Conservation (phyloP, 1,284 basidiomycete genomes). For the Earliella scabrosa region DNA sequence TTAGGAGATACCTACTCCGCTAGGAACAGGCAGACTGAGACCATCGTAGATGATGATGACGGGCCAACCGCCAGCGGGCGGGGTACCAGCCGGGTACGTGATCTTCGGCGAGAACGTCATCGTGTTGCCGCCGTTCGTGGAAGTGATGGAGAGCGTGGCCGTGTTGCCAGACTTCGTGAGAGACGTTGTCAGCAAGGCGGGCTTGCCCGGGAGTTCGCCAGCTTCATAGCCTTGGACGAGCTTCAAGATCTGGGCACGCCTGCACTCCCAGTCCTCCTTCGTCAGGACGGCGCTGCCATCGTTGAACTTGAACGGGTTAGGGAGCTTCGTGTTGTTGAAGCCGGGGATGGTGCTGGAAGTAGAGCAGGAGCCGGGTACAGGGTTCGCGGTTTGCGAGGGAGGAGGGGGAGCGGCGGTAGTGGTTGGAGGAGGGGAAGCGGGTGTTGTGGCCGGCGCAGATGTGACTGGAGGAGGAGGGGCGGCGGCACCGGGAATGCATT, state of each 20-base stretch:
- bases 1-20: constrained; percentile 37
- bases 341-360: constrained; percentile 29
- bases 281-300: constrained; percentile 44
- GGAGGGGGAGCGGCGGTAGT: constrained; percentile 10
- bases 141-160: constrained; percentile 48
- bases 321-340: constrained; percentile 44
- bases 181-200: constrained; percentile 42
- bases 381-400: constrained; percentile 6
- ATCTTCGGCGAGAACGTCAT: constrained; percentile 51
- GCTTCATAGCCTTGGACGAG: constrained; percentile 54
- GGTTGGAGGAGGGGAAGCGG: neutral
- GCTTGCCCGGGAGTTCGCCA: constrained; percentile 48
- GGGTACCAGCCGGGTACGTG: constrained; percentile 45
- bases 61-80: constrained; percentile 46
- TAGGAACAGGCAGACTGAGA: constrained; percentile 50
- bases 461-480: constrained; percentile 2
- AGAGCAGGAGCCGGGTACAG: constrained; percentile 19
- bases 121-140: constrained; percentile 43
- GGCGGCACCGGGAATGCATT: constrained; percentile 19
- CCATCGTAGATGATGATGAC: constrained; percentile 56
- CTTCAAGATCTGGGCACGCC: constrained; percentile 48
- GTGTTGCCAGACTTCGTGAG: constrained; percentile 39
- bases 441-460: too few relatives aligned
- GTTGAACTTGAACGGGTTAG: constrained; percentile 54
- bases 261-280: constrained; percentile 51